Evolutionary conservation across 495 filamentous ascomycete species (phyloP), one percentile per base, ranked within the genome.

Genomic region (Neurospora hispaniola): DNA sequence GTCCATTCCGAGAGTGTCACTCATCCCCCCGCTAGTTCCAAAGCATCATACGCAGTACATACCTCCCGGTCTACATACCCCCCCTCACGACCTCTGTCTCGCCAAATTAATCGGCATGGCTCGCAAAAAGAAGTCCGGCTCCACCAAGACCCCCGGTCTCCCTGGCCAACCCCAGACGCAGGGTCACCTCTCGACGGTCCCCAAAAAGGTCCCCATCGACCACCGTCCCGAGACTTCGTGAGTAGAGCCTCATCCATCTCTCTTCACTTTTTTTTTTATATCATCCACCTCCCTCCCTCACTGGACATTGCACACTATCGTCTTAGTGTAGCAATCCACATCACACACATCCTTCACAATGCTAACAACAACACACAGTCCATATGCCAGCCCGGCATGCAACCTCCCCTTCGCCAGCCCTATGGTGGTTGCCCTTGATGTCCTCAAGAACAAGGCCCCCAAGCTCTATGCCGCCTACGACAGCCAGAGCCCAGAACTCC

Each of bases 401-500:
- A 76, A 75, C 48, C 59, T 80, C 68, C 79, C 79, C 46, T 80
- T 80, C 40, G 72, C 78, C 69, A 80, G 73, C 72, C 79, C 79
- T n/a, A 74, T 80, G 62, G 72, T 73, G 14, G 71, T 80, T 46
- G 78, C 79, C 54, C 71, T 72, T 69, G 79, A 80, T 43, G 72
- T 80, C 31, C 78, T 80, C 70, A 69, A 73, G 71, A 66, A 66
- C 54, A 78, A 75, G 75, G 77, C 75, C 68, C 79, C 79, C 70
- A 79, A 76, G 74, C 79, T 80, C 66, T 77, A 78, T 35, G 75
- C 76, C 20, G 78, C 78, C 71, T 80, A 74, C 38, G 79, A 80
- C 71, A 74, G 44, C 72, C 74, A 77, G 41, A 73, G 76, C 4
- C 78, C 75, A 12, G 79, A 79, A 71, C 79, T 80, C 8, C 74